phyloP scores from a whole-genome alignment of 2,329 filamentous ascomycete species.

The Ophiosphaerella narmari region DNA sequence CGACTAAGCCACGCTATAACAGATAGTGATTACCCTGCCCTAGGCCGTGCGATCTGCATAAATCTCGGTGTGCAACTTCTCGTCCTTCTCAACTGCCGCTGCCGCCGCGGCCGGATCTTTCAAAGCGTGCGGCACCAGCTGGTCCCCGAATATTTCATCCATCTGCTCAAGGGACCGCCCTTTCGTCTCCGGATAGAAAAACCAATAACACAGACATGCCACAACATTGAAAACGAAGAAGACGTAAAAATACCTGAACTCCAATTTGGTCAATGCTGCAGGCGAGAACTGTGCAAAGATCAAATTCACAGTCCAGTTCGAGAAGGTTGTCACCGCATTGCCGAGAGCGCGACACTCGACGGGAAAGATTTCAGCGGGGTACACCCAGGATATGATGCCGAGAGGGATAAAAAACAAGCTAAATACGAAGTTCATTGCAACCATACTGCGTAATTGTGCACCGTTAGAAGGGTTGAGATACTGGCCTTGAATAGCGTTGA shows the following conservation, averaged over 20 bases:
- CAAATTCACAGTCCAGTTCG: conserved; percentile 54
- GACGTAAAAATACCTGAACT: conserved; percentile 56
- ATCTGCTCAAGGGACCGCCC: conserved; percentile 36
- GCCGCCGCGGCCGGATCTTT: conserved; percentile 38
- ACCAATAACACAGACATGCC: conserved; percentile 28
- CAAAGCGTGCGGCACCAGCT: conserved; percentile 44
- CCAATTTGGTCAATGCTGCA: conserved; percentile 34
- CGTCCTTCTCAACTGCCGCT: conserved; percentile 31
- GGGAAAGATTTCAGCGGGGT: conserved; percentile 55
- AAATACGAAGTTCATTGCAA: conserved; percentile 56
- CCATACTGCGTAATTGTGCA: conserved; percentile 50
- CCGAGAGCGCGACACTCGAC: conserved; percentile 50
- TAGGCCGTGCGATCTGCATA: neutral
- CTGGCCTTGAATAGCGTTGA: conserved; percentile 49
- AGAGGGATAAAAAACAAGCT: conserved; percentile 52
- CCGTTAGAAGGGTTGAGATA: conserved; percentile 43
- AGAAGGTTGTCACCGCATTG: conserved; percentile 50
- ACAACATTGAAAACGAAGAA: conserved; percentile 53
- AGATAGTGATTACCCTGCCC: no score
- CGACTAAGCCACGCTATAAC: conserved; percentile 30
- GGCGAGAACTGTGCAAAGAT: conserved; percentile 58
- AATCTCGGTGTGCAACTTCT: conserved; percentile 2
- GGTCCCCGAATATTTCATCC: conserved; percentile 39
- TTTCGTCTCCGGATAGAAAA: conserved; percentile 39
- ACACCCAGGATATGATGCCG: conserved; percentile 55